Percentiles rank a stretch among this genome's conserved stretches.
phyloP scores from a whole-genome alignment of 805 yeast species.

The Suhomyces kilbournensis region DNA sequence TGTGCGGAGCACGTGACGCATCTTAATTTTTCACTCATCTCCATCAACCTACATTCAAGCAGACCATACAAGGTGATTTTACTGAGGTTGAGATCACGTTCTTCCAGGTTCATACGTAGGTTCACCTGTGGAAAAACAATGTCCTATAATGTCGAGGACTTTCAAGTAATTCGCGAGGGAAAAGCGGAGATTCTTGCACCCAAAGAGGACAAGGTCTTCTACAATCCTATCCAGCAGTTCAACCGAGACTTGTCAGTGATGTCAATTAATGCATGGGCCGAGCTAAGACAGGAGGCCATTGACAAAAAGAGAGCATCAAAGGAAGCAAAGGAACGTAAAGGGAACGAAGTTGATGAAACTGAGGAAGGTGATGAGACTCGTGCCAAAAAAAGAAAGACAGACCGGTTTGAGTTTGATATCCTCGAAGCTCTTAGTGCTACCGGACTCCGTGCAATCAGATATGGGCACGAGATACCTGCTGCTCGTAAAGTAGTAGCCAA shows the following conservation, averaged over 20 bases:
- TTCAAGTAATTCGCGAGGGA: constrained; percentile 61
- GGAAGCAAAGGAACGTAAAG: constrained; percentile 9
- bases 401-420: constrained; percentile 45
- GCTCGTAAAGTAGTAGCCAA: constrained; percentile 79
- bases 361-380: constrained; percentile 32
- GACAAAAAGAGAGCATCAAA: constrained; percentile 23
- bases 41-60: not conserved
- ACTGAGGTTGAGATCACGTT: not conserved
- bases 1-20: not conserved
- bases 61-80: not conserved
- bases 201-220: constrained; percentile 79
- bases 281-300: constrained; percentile 46
- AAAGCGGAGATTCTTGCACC: constrained; percentile 79
- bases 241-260: constrained; percentile 86
- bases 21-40: not conserved
- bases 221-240: constrained; percentile 95
- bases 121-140: not conserved
- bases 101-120: not conserved
- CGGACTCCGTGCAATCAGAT: constrained; percentile 89
- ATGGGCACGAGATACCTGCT: constrained; percentile 85
- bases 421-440: constrained; percentile 93
- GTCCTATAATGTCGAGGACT: constrained; percentile 25
- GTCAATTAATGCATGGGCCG: constrained; percentile 84
- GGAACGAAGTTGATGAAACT: constrained; percentile 9
- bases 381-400: not conserved